A percentile compares a stretch with the other conserved stretches of the same genome.
Evolutionary conservation across 768 basidiomycete species (phyloP).

Genomic region (Hygrophorus russula): DNA sequence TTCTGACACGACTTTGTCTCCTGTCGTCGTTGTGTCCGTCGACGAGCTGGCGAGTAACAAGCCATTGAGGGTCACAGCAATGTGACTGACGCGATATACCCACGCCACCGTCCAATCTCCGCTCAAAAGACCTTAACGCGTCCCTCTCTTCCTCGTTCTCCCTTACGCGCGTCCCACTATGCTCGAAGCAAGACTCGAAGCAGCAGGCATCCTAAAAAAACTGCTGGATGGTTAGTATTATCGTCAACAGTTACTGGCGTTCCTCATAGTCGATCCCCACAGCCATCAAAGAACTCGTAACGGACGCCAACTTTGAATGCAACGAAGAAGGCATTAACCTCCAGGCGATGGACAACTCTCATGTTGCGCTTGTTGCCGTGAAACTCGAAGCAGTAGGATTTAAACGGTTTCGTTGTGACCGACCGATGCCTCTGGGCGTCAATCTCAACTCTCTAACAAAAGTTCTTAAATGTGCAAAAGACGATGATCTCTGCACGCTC

Average conservation of each 20-base stretch:
- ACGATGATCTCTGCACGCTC: conserved; percentile 85
- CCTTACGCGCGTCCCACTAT: conserved; percentile 25
- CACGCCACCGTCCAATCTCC: too few species aligned
- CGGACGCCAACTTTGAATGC: conserved; percentile 97
- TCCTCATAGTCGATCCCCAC: conserved; percentile 4
- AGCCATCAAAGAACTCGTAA: conserved; percentile 97
- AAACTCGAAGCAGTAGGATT: conserved; percentile 73
- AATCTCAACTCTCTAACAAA: conserved; percentile 85
- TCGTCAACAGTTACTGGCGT: background rate
- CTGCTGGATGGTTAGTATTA: conserved; percentile 71
- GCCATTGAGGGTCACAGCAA: too few species aligned
- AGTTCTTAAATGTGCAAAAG: conserved; percentile 94
- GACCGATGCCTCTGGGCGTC: conserved; percentile 85
- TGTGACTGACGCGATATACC: too few species aligned
- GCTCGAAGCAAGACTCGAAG: conserved; percentile 86
- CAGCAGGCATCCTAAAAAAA: conserved; percentile 85
- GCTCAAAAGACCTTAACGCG: too few species aligned
- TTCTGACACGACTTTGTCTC: too few species aligned
- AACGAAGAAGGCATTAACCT: conserved; percentile 90
- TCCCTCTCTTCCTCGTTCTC: background rate
- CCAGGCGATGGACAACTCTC: conserved; percentile 99
- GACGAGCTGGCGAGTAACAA: too few species aligned
- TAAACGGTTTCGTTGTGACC: conserved; percentile 84
- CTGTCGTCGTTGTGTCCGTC: too few species aligned
- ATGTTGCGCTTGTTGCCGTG: conserved; percentile 93